Conservation (phyloP, 768 basidiomycete genomes). For the Phaeotremella skinneri region DNA sequence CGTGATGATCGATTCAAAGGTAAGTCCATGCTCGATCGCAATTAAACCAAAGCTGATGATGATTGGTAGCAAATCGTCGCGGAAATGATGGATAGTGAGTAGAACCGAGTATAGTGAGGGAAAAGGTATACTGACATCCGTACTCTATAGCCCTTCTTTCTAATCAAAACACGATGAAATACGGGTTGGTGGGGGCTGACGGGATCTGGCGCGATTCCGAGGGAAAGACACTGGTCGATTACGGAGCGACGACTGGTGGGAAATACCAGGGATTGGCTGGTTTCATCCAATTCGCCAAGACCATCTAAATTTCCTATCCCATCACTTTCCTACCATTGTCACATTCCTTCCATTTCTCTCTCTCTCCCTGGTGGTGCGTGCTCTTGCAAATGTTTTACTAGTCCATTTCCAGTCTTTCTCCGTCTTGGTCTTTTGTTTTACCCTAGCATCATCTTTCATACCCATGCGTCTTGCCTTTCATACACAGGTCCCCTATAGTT, state of each 20-base stretch:
- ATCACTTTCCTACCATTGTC: no score
- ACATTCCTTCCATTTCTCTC: no score
- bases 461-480: no score
- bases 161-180: slow-evolving; percentile 58
- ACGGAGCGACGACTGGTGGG: slow-evolving; percentile 42
- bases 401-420: no score
- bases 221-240: slow-evolving; percentile 53
- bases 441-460: no score
- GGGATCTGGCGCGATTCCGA: slow-evolving; percentile 62
- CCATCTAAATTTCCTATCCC: no score
- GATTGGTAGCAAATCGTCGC: slow-evolving; percentile 52
- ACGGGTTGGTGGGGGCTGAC: slow-evolving; percentile 57
- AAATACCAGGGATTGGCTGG: slow-evolving; percentile 45
- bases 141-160: slow-evolving; percentile 30
- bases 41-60: not conserved
- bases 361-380: no score
- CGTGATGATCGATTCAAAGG: slow-evolving; percentile 61
- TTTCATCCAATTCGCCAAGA: slow-evolving; percentile 46
- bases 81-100: slow-evolving; percentile 58
- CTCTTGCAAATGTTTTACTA: no score
- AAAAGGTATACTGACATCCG: not conserved
- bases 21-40: slow-evolving; percentile 11
- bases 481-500: no score
- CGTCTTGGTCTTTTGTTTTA: no score
- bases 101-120: not conserved